phyloP scores from a whole-genome alignment of 441 rosid species.

The Capsella rubella region DNA sequence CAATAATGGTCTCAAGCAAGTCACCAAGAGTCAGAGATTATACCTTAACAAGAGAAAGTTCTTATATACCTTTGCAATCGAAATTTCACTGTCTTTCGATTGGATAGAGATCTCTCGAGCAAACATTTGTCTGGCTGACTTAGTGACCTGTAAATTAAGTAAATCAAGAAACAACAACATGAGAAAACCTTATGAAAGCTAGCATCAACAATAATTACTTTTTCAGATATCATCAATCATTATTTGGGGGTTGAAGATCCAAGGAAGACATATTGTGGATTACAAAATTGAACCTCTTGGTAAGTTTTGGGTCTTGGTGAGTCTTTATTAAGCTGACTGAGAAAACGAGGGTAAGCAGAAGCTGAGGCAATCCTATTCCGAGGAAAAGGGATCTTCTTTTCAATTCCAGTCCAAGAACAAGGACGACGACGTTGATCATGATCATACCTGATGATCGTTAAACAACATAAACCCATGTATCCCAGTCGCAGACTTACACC shows the following conservation, averaged over 20 bases:
- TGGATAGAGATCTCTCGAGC: conserved; percentile 71
- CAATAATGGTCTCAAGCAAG: conserved; percentile 31
- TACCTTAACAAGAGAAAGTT: conserved; percentile 43
- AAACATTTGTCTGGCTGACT: conserved; percentile 71
- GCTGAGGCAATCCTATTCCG: conserved; percentile 52
- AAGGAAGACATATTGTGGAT: conserved; percentile 33
- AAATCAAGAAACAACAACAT: conserved; percentile 33
- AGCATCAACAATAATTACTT: background rate
- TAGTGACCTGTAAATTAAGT: conserved; percentile 55
- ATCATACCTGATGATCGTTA: conserved; percentile 87
- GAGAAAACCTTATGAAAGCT: conserved; percentile 3
- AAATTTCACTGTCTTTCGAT: conserved; percentile 77
- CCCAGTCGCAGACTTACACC: conserved; percentile 52
- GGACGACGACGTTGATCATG: conserved; percentile 55
- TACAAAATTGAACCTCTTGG: conserved; percentile 79
- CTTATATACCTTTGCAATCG: conserved; percentile 74
- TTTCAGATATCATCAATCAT: conserved; percentile 10
- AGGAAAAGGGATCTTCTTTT: conserved; percentile 51
- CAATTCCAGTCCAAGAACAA: conserved; percentile 49
- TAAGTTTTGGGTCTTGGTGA: conserved; percentile 61
- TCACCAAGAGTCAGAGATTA: conserved; percentile 42
- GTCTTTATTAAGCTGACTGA: conserved; percentile 64
- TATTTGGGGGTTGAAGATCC: conserved; percentile 18
- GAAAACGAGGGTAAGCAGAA: conserved; percentile 69
- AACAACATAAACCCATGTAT: conserved; percentile 69